These are phyloP conservation scores for Sclerotiophoma versabilis DNA, from an alignment of 2,329 filamentous ascomycete genomes.

Conservation along the genomic window DNA sequence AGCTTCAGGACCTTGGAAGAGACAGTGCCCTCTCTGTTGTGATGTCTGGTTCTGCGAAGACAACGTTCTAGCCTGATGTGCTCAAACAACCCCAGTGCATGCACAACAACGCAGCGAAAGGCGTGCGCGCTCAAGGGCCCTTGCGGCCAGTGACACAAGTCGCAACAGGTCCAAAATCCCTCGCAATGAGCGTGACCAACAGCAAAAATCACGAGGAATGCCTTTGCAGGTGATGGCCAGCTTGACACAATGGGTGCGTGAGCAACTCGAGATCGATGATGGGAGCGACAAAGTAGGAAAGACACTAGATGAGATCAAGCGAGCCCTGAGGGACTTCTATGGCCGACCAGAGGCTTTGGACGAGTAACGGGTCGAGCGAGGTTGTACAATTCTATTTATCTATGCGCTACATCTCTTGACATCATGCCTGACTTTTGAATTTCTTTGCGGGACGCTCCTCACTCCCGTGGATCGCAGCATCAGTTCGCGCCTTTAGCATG, in stretches of 20 bases:
- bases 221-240: background rate
- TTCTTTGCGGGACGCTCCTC: conserved; percentile 10
- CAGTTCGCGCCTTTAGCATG: conserved; percentile 1
- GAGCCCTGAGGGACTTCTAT: conserved; percentile 1
- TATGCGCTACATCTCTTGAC: too few relatives aligned
- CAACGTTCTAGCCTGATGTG: background rate
- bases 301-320: background rate
- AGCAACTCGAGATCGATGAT: background rate
- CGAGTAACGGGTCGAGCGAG: background rate
- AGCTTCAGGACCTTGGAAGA: conserved; percentile 3
- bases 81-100: background rate
- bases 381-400: too few relatives aligned
- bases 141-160: background rate
- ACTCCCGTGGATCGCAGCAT: background rate
- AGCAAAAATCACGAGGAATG: background rate
- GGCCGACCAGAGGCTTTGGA: background rate
- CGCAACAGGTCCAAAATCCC: background rate
- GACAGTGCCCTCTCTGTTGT: conserved; percentile 13
- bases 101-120: background rate
- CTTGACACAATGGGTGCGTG: background rate
- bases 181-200: background rate
- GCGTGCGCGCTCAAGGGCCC: background rate
- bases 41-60: background rate
- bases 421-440: background rate
- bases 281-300: background rate